Conservation (phyloP, 2,329 filamentous ascomycete genomes). For the Passalora sequoiae region DNA sequence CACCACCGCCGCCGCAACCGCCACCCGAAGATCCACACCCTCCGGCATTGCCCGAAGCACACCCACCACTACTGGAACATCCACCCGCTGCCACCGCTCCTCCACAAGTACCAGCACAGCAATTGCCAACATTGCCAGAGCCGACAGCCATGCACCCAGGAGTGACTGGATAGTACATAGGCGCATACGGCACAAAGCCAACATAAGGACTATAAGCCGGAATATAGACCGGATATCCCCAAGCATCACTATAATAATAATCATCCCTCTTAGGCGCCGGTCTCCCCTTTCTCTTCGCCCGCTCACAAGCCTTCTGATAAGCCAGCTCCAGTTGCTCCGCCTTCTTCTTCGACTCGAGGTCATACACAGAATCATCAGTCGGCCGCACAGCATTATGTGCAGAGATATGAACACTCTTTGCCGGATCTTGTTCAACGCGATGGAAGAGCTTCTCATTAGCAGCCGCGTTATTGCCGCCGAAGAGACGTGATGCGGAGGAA, state of each 20-base stretch:
- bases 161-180: conserved; percentile 40
- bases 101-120: conserved; percentile 43
- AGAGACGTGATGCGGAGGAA: conserved; percentile 41
- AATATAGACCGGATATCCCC: conserved; percentile 33
- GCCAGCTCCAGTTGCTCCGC: conserved; percentile 48
- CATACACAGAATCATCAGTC: conserved; percentile 22
- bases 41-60: too few relatives aligned
- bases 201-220: conserved; percentile 36
- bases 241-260: conserved; percentile 39
- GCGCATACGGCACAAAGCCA: conserved; percentile 38
- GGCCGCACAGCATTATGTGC: conserved; percentile 62
- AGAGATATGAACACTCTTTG: conserved; percentile 64
- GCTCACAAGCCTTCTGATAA: conserved; percentile 46
- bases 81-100: conserved; percentile 34
- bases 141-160: conserved; percentile 43
- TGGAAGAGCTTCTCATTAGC: conserved; percentile 36
- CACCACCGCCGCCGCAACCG: conserved; percentile 21
- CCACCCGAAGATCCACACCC: too few relatives aligned
- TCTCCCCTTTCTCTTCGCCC: conserved; percentile 37
- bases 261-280: conserved; percentile 34
- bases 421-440: conserved; percentile 45
- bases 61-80: too few relatives aligned
- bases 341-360: conserved; percentile 20
- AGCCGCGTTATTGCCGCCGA: conserved; percentile 40
- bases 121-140: conserved; percentile 42